These are phyloP conservation scores for Delitschia confertaspora DNA, from an alignment of 495 filamentous ascomycete genomes.

Conservation along the genomic window DNA sequence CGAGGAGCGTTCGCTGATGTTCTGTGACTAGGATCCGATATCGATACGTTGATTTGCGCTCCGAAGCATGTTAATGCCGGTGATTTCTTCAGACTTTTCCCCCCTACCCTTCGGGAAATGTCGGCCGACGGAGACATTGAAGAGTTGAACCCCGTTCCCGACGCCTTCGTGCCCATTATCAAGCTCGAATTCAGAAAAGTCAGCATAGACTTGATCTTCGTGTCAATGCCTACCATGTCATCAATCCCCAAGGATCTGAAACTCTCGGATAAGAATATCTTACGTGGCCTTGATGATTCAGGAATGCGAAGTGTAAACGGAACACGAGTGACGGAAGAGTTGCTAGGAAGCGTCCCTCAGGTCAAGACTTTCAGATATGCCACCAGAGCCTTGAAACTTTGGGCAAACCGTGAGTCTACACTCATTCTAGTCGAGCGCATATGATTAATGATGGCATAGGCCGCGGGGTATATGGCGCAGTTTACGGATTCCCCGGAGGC, in stretches of 20 bases:
- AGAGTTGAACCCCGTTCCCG: conserved; percentile 76
- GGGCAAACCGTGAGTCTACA: conserved; percentile 67
- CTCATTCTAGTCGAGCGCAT: background rate
- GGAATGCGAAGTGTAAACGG: conserved; percentile 87
- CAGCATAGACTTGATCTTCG: conserved; percentile 91
- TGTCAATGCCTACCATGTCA: conserved; percentile 54
- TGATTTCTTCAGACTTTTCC: conserved; percentile 87
- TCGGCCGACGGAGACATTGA: conserved; percentile 66
- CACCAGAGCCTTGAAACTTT: conserved; percentile 84
- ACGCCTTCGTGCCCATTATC: conserved; percentile 91
- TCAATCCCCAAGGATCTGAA: conserved; percentile 64
- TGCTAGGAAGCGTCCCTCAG: conserved; percentile 80
- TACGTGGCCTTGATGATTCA: conserved; percentile 76
- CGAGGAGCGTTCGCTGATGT: background rate
- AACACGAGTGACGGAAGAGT: conserved; percentile 85
- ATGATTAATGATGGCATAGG: conserved; percentile 34
- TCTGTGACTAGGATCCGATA: conserved; percentile 64
- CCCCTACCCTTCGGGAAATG: conserved; percentile 62
- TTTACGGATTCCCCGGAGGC: conserved; percentile 92
- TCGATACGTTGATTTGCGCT: conserved; percentile 86
- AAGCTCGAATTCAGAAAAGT: conserved; percentile 86
- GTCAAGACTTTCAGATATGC: conserved; percentile 79
- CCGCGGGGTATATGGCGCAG: conserved; percentile 86
- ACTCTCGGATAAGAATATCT: conserved; percentile 69
- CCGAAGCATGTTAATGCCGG: conserved; percentile 78